Percentiles rank a stretch among this genome's conserved stretches.
Evolutionary conservation across 352 stramenopile genomes (phyloP).

Genomic region (Phytophthora podocarpi): DNA sequence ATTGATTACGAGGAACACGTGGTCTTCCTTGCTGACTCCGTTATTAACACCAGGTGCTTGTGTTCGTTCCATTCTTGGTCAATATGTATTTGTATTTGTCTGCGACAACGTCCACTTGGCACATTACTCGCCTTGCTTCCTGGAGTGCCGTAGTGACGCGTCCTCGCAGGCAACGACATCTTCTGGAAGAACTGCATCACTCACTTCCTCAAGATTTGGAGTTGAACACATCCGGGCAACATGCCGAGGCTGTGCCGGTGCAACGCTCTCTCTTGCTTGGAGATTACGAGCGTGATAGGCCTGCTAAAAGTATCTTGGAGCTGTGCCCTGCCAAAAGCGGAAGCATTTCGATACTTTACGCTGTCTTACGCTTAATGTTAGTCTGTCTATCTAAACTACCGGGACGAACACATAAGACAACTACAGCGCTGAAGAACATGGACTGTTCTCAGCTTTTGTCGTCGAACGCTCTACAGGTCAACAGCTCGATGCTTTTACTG

Average conservation of each 20-base stretch:
- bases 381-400: too few relatives aligned
- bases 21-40: too few relatives aligned
- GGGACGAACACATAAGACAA: too few relatives aligned
- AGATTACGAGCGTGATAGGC: neutral
- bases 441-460: neutral
- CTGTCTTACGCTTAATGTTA: too few relatives aligned
- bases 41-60: neutral
- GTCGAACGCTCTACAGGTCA: too few relatives aligned
- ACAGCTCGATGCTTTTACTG: too few relatives aligned
- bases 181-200: constrained; percentile 1
- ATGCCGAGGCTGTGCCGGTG: constrained; percentile 22
- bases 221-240: constrained; percentile 21
- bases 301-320: constrained; percentile 8
- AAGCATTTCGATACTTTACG: neutral
- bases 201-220: constrained; percentile 3
- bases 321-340: constrained; percentile 1
- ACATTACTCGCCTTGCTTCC: neutral
- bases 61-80: neutral
- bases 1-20: too few relatives aligned
- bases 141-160: neutral
- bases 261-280: constrained; percentile 6
- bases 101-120: constrained; percentile 3
- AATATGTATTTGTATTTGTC: too few relatives aligned
- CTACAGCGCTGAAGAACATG: neutral
- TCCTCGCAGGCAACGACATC: neutral